Percentiles rank a stretch among this genome's conserved stretches.
Evolutionary conservation across 192 early-diverging fungal genomes (phyloP).

Genomic region (Chytriomyces sp.): DNA sequence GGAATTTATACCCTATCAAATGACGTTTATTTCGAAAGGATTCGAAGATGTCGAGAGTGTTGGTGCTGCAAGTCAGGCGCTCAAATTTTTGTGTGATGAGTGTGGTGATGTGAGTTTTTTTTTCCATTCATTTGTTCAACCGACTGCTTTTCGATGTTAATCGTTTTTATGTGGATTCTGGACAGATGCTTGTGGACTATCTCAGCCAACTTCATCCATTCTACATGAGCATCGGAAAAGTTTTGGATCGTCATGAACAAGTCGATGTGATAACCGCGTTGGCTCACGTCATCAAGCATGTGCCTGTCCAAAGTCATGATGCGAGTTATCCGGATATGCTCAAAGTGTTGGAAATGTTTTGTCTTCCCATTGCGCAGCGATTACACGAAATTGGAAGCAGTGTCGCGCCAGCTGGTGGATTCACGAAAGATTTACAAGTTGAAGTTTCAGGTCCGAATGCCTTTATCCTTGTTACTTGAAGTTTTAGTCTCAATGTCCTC

Average conservation of each 20-base stretch:
- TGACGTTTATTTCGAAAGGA: constrained; percentile 87
- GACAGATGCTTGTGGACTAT: constrained; percentile 73
- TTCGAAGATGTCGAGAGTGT: constrained; percentile 85
- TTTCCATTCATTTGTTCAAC: constrained; percentile 7
- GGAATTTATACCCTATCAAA: constrained; percentile 88
- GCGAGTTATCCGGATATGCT: constrained; percentile 45
- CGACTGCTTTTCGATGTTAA: not conserved
- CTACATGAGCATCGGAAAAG: constrained; percentile 72
- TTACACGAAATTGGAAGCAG: constrained; percentile 63
- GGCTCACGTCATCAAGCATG: constrained; percentile 83
- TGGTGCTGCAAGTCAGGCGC: constrained; percentile 82
- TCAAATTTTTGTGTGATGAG: constrained; percentile 89
- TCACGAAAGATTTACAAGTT: constrained; percentile 40
- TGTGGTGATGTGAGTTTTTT: constrained; percentile 75
- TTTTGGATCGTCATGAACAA: constrained; percentile 70
- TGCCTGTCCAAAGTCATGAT: constrained; percentile 56
- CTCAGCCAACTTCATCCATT: constrained; percentile 82
- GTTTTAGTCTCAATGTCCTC: constrained; percentile 23
- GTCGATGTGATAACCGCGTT: constrained; percentile 87
- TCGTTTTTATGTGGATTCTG: not conserved
- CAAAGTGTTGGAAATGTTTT: constrained; percentile 73
- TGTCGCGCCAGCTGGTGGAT: constrained; percentile 43
- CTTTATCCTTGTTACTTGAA: constrained; percentile 21
- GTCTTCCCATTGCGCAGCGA: constrained; percentile 72
- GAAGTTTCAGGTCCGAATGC: constrained; percentile 37